These are phyloP conservation scores for Leavenworthia alabamica DNA, from an alignment of 345 rosid genomes.

Conservation along the genomic window DNA sequence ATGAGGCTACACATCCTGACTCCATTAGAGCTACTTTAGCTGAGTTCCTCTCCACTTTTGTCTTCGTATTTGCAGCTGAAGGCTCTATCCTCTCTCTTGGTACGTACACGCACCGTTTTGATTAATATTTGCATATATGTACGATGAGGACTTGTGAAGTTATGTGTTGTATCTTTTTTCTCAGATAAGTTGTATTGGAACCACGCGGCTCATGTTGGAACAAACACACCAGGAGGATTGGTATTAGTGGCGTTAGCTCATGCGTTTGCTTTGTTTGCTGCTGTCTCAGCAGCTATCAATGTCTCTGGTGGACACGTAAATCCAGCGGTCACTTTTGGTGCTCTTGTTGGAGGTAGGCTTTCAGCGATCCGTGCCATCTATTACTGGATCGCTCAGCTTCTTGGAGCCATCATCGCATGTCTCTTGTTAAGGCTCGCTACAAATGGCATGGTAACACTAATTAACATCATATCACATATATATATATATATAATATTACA, in stretches of 20 bases:
- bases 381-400: constrained; percentile 76
- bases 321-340: constrained; percentile 75
- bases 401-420: constrained; percentile 55
- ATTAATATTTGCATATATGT: neutral
- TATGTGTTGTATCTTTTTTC: neutral
- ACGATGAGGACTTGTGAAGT: neutral
- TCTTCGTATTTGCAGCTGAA: constrained; percentile 72
- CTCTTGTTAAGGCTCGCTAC: constrained; percentile 57
- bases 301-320: constrained; percentile 73
- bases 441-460: constrained; percentile 47
- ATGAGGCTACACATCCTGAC: constrained; percentile 38
- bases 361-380: constrained; percentile 46
- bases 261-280: constrained; percentile 55
- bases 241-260: constrained; percentile 58
- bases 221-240: constrained; percentile 40
- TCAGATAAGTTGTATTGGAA: constrained; percentile 46
- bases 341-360: constrained; percentile 67
- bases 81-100: constrained; percentile 75
- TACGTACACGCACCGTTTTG: neutral
- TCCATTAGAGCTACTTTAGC: constrained; percentile 51
- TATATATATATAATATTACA: neutral
- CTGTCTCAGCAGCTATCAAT: constrained; percentile 55
- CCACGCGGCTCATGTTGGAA: constrained; percentile 21
- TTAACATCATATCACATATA: neutral
- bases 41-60: constrained; percentile 62